Base-by-base conservation (phyloP, 2,329 filamentous ascomycete genomes). In the Pseudogymnoascus sp. region DNA sequence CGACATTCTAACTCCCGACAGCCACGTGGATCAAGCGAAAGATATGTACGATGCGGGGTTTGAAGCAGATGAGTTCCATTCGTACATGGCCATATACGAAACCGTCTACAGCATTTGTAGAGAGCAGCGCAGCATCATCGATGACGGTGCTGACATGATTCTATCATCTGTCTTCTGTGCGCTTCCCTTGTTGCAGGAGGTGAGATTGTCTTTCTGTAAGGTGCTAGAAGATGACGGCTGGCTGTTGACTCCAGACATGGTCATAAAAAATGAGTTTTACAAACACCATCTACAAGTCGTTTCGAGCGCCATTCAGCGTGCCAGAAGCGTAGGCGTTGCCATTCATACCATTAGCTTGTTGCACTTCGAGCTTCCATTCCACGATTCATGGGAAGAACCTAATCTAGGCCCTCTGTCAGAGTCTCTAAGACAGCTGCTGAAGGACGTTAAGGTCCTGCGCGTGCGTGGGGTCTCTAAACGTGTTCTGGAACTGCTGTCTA, bases 341-440 rank as follows among this genome's bases (percentile, higher is more conserved):
- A 64, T 64, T 62, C 63, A 42, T 64, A 60, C 63, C 53, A 60
- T 63, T 50, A 64, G 61, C 62, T 61, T 63, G 62, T 61, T 37
- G 62, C 23, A 42, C 18, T 50, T 65, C 62, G 42, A 63, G 21
- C 56, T 63, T 63, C 64, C 62, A 33, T 62, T 35, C 56, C 47
- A 56, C 33, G 1, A 61, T 59, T 12, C 59, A 59, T 64, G 56
- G 59, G 62, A 47, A 60, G 28, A 60, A 18, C 61, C 61, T 63
- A 42, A 63, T 60, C 44, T 65, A 56, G 63, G 53, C 53, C 23
- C 61, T 38, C 40, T 65, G 35, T 65, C 61, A 21, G 61, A 53
- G 33, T 65, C 61, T 61, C 38, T 65, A 18, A 63, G 37, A 63
- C 23, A 53, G 50, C 47, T 65, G 16, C 50, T 65, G 28, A 31